Evolutionary conservation across 495 filamentous ascomycete species (phyloP).

Genomic region (Daldinia concentrica): DNA sequence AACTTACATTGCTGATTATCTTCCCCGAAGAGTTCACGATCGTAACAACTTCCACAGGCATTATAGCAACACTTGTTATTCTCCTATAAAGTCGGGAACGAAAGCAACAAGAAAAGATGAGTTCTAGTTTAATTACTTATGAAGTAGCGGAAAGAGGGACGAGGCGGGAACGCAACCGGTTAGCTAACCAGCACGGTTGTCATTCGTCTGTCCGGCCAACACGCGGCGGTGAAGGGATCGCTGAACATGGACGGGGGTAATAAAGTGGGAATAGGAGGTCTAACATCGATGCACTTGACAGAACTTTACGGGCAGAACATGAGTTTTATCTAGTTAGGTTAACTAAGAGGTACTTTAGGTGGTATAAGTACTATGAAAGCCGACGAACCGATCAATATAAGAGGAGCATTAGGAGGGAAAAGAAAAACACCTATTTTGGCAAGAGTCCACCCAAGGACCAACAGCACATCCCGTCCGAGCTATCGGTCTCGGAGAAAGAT

Average conservation of each 20-base stretch:
- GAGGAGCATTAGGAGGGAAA: constrained; percentile 11
- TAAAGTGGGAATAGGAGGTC: constrained; percentile 39
- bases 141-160: constrained; percentile 38
- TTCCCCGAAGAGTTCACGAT: constrained; percentile 94
- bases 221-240: constrained; percentile 44
- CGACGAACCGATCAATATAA: constrained; percentile 30
- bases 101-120: constrained; percentile 9
- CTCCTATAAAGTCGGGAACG: constrained; percentile 20
- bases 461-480: constrained; percentile 38
- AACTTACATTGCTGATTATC: constrained; percentile 85
- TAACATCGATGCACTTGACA: constrained; percentile 22
- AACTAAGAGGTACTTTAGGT: background rate
- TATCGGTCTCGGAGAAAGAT: constrained; percentile 28
- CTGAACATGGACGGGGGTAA: constrained; percentile 39
- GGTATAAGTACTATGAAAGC: constrained; percentile 15
- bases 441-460: constrained; percentile 37
- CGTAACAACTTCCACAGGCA: constrained; percentile 77
- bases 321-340: constrained; percentile 24
- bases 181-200: constrained; percentile 37
- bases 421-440: constrained; percentile 10
- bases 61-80: constrained; percentile 39
- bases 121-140: constrained; percentile 31
- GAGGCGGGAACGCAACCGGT: constrained; percentile 33
- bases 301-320: constrained; percentile 14
- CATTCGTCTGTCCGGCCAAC: constrained; percentile 31